Conservation (phyloP, 495 filamentous ascomycete genomes). For the Aspergillus conjunctus region DNA sequence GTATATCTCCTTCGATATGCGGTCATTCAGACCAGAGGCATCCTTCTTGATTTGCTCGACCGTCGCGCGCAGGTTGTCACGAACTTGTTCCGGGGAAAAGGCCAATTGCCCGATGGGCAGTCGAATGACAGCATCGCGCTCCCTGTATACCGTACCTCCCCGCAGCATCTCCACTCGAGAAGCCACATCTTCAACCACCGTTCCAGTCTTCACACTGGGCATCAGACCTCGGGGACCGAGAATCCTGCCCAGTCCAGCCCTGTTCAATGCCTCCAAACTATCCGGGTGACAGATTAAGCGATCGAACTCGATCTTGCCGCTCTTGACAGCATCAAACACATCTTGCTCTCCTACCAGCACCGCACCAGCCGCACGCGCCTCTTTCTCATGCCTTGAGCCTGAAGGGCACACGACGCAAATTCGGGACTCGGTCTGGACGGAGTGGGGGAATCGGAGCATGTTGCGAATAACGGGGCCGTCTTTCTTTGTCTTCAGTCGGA, state of each 20-base stretch:
- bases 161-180: slow-evolving; percentile 72
- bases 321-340: slow-evolving; percentile 78
- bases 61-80: slow-evolving; percentile 79
- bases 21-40: slow-evolving; percentile 66
- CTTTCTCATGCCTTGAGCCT: slow-evolving; percentile 64
- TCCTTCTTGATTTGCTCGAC: slow-evolving; percentile 78
- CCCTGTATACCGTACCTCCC: slow-evolving; percentile 83
- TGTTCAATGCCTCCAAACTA: slow-evolving; percentile 69
- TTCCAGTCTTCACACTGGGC: slow-evolving; percentile 85
- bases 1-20: slow-evolving; percentile 75
- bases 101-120: slow-evolving; percentile 88
- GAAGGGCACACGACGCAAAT: slow-evolving; percentile 88
- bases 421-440: slow-evolving; percentile 79
- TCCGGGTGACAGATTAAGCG: slow-evolving; percentile 83
- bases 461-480: slow-evolving; percentile 85
- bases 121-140: slow-evolving; percentile 79
- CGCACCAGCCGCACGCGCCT: slow-evolving; percentile 75
- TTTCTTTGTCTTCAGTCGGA: slow-evolving; percentile 76
- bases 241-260: slow-evolving; percentile 74
- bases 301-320: slow-evolving; percentile 79
- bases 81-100: slow-evolving; percentile 84
- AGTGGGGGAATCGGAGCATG: slow-evolving; percentile 84
- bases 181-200: slow-evolving; percentile 78
- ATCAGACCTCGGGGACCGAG: slow-evolving; percentile 89
- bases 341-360: slow-evolving; percentile 80